Percentiles rank a stretch among this genome's conserved stretches.
These are phyloP conservation scores for Funneliformis geosporum DNA, from an alignment of 192 early-diverging fungal species.

Conservation along the genomic window DNA sequence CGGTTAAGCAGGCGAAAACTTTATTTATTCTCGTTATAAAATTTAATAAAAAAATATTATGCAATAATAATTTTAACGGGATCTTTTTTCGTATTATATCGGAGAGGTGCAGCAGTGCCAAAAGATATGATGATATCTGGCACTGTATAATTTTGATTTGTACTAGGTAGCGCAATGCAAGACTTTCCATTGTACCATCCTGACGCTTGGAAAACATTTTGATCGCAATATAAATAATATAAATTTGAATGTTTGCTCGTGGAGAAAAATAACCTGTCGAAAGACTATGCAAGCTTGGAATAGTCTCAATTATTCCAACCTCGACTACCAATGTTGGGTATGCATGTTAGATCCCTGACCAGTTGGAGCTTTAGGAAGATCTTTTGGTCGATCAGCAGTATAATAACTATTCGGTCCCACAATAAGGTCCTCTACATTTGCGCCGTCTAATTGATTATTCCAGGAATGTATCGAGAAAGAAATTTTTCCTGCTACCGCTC, in stretches of 20 bases:
- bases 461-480: background rate
- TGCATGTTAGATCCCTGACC: background rate
- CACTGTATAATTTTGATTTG: conserved; percentile 1
- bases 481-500: too few relatives aligned
- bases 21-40: too few relatives aligned
- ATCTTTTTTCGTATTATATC: too few relatives aligned
- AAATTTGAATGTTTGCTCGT: conserved; percentile 3
- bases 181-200: background rate
- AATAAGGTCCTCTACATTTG: background rate
- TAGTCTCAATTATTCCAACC: conserved; percentile 6
- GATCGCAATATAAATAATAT: background rate
- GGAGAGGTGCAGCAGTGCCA: background rate
- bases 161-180: conserved; percentile 7
- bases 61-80: too few relatives aligned
- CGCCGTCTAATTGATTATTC: conserved; percentile 13
- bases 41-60: too few relatives aligned
- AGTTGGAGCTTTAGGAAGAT: background rate
- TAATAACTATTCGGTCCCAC: too few relatives aligned
- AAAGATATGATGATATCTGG: too few relatives aligned
- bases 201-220: too few relatives aligned
- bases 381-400: too few relatives aligned
- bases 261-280: conserved; percentile 23
- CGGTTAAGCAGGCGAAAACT: too few relatives aligned
- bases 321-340: conserved; percentile 17
- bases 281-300: conserved; percentile 18